Conservation (phyloP, 768 basidiomycete species). For the Amyloporia xantha region DNA sequence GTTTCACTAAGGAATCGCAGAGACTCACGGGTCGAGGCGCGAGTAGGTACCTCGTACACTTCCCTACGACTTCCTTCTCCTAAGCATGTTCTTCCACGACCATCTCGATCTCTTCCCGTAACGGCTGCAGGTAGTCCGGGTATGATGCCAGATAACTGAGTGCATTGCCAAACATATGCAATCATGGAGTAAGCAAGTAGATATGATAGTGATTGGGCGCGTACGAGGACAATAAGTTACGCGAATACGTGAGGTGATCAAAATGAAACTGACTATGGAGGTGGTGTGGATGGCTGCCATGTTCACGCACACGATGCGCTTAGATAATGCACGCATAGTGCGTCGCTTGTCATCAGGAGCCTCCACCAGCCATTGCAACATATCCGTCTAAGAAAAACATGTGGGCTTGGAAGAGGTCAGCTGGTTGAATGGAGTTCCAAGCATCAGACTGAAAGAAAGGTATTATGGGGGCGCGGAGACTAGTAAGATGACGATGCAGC, state of each 20-base stretch:
- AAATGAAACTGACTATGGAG: constrained; percentile 18
- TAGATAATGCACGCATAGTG: constrained; percentile 16
- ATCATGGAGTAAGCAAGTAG: no score
- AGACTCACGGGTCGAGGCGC: constrained; percentile 6
- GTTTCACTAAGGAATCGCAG: constrained; percentile 6
- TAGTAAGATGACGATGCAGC: no score
- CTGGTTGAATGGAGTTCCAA: no score
- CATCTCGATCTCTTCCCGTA: constrained; percentile 39
- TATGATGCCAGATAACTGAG: constrained; percentile 30
- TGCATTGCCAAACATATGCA: constrained; percentile 26
- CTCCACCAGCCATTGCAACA: constrained; percentile 28
- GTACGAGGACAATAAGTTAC: no score
- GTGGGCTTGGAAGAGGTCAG: no score
- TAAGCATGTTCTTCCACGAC: constrained; percentile 26
- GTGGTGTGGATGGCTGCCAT: constrained; percentile 30
- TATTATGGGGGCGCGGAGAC: no score
- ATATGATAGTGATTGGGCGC: no score
- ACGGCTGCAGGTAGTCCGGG: constrained; percentile 26
- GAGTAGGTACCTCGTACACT: constrained; percentile 38
- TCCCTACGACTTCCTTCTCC: constrained; percentile 28
- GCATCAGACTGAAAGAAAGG: no score
- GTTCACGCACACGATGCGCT: constrained; percentile 22
- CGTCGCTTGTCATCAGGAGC: constrained; percentile 14
- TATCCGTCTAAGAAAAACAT: constrained; percentile 27
- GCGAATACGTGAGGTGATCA: no score